Base-by-base conservation (phyloP, 768 basidiomycete species). In the Lactifluus volemus region DNA sequence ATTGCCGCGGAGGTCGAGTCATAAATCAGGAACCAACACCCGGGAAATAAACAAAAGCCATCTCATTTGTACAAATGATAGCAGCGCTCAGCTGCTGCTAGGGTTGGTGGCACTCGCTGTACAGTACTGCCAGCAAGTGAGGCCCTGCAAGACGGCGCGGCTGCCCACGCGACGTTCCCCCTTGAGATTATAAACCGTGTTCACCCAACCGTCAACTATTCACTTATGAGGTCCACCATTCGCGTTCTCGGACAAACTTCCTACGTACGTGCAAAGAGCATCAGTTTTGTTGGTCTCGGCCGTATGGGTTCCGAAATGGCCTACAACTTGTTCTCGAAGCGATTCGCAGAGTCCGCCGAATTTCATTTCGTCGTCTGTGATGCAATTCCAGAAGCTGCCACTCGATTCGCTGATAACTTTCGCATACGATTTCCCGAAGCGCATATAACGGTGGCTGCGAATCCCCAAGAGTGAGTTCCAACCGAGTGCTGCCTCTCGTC, bases 261-360 rank as follows among this genome's bases (percentile, higher is more conserved):
- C 2, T 49, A 38, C 56, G 14, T 57, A 19, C 68, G 69, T 53
- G 65, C 56, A 21, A 81, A 76, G 55, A 82, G 78, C 70, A 82
- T 84, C 38, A 84, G 83, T 55, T 93, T 95, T 75, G 86, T 95
- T 55, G 92, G 92, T 9, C 81, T 95, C 12, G 92, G 92, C 44
- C 80, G 85, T 48, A 94, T 95, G 92, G 92, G 92, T 45, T 83
- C 82, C 48, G 86, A 91, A 71, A 94, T 94, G 92, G 81, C 84
- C 14, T 80, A 78, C 72, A 94, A 94, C 72, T 80, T 93, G 53
- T 90, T 92, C 75, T 84, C 85, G 0, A 90, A 89, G 71, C 80
- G 80, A 64, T 75, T 83, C 60, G 76, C 78, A n/a, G 74, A 81
- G 47, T 72, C 75, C 42, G 63, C 71, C n/a, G 79, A 84, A 14